phyloP scores from a whole-genome alignment of 228 moss, liverwort and hornwort genomes.

The Sphagnum magellanicum region DNA sequence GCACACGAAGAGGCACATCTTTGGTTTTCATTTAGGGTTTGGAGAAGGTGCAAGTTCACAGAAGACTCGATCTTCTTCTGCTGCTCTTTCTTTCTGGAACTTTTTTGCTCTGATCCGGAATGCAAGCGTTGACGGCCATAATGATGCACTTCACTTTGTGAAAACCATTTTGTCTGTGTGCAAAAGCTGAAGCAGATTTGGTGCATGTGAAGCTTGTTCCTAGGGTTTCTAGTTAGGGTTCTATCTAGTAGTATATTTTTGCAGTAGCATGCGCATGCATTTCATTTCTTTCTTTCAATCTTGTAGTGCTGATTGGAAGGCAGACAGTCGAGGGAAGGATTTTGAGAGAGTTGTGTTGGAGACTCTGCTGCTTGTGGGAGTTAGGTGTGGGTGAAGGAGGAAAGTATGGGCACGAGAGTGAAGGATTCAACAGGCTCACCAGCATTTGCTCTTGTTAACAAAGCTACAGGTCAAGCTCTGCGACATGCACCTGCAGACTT shows the following conservation, averaged over 20 bases:
- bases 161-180: slow-evolving; percentile 1
- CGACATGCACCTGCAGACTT: slow-evolving; percentile 31
- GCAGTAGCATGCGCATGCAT: too few species aligned
- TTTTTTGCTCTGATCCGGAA: not conserved
- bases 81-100: not conserved
- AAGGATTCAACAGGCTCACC: slow-evolving; percentile 62
- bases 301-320: too few species aligned
- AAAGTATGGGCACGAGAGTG: slow-evolving; percentile 58
- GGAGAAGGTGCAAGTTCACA: not conserved
- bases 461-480: slow-evolving; percentile 55
- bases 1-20: not conserved
- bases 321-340: too few species aligned
- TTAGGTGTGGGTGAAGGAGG: slow-evolving; percentile 89
- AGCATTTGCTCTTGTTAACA: slow-evolving; percentile 72
- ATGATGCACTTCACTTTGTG: not conserved
- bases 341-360: too few species aligned
- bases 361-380: not conserved
- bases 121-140: too few species aligned
- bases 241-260: too few species aligned
- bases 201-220: not conserved
- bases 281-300: too few species aligned
- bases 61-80: not conserved
- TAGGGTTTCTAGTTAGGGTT: not conserved
- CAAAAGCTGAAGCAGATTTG: slow-evolving; percentile 3
- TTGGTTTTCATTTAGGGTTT: not conserved